Base-by-base conservation (phyloP, 495 filamentous ascomycete genomes). In the Tuber umbilicatum region DNA sequence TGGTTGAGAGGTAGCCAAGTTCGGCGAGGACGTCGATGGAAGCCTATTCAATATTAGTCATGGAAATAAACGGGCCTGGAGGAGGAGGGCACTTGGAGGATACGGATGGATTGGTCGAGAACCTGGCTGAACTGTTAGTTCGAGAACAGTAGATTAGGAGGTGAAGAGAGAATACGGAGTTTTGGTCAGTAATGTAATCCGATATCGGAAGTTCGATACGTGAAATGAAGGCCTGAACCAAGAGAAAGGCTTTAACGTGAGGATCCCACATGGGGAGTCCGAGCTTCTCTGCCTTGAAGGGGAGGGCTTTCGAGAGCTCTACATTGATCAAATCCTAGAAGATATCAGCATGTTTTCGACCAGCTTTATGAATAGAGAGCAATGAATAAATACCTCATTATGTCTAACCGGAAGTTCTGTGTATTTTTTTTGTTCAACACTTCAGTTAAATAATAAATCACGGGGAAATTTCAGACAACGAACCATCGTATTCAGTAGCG, bases 161-260 rank as follows among this genome's bases (percentile, higher is more conserved):
- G 50, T 40, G 39, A 50, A 84, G 82, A 43, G 40, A 50, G 21
- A 68, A 73, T 79, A 79, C 78, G 23, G 89, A 91, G 68, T 88
- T 92, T 82, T 94, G 93, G 83, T 99, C 95, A 78, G 94, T 95
- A 10, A 98, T 92, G 77, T 99, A 99, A 86, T 99, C 95, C 2
- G 93, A 91, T 71, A 99, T 97, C 12, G 95, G 95, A 39, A 99
- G 89, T 70, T 92, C 89, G 77, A 97, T 91, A 50, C 94, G 90
- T 43, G 91, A 93, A 89, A 99, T 94, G 82, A 97, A 93, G 2
- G 95, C 94, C 81, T 99, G 96, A 0, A 99, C 86, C 3, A 99
- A 86, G 45, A 99, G 85, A 84, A 97, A 98, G 0, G 96, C 91
- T 81, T 99, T 99, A 79, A 98, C 92, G 83, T 99, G 95, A 21